Conservation (phyloP, 441 rosid species). For the Hypseocharis bilobata region DNA sequence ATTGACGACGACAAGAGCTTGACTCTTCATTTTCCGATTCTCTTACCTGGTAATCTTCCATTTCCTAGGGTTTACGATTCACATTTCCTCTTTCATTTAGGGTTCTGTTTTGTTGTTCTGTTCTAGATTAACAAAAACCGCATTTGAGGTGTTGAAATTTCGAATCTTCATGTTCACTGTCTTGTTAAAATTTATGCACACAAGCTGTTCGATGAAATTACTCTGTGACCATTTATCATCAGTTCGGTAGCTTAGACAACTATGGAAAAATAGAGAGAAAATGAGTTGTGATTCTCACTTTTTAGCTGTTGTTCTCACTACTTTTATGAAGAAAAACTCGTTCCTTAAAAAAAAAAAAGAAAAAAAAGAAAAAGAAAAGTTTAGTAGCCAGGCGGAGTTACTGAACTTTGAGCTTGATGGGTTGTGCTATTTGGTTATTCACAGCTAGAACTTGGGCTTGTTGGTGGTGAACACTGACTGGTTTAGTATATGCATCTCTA, state of each 20-base stretch:
- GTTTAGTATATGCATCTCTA: too few relatives aligned
- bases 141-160: not conserved
- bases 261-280: not conserved
- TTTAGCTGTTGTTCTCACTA: not conserved
- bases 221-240: not conserved
- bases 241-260: not conserved
- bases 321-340: not conserved
- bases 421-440: too few relatives aligned
- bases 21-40: not conserved
- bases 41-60: not conserved
- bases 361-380: too few relatives aligned
- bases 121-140: too few relatives aligned
- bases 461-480: too few relatives aligned
- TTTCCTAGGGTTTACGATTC: not conserved
- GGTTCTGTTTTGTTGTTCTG: too few relatives aligned
- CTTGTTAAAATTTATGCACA: not conserved
- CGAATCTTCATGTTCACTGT: not conserved
- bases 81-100: not conserved
- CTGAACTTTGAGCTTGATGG: too few relatives aligned
- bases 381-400: too few relatives aligned
- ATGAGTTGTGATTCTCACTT: not conserved
- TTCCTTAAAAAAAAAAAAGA: too few relatives aligned
- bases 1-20: not conserved
- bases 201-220: constrained; percentile 16
- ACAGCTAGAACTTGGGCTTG: too few relatives aligned